These are phyloP conservation scores for Chalaropsis thielavioides DNA, from an alignment of 2,329 filamentous ascomycete genomes.

Conservation along the genomic window DNA sequence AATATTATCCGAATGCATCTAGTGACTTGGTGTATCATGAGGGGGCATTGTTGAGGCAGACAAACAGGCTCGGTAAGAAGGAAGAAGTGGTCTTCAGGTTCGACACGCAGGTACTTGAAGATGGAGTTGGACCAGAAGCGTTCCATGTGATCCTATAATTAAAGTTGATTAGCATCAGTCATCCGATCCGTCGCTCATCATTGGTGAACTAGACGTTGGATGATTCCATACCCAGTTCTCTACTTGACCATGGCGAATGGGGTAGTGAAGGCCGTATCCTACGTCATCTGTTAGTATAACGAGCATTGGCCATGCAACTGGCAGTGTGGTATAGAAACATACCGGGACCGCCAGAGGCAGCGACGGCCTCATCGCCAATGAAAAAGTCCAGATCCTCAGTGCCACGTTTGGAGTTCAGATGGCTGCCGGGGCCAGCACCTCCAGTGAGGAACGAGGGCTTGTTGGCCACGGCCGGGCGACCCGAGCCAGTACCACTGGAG, in stretches of 20 bases:
- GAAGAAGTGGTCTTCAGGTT: slow-evolving; percentile 98
- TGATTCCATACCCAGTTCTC: slow-evolving; percentile 74
- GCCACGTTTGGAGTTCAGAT: slow-evolving; percentile 81
- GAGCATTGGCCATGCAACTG: slow-evolving; percentile 4
- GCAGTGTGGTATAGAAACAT: slow-evolving; percentile 23
- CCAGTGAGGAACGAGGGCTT: slow-evolving; percentile 93
- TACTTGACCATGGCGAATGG: slow-evolving; percentile 93
- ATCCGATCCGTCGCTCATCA: slow-evolving; percentile 22
- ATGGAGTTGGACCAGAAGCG: slow-evolving; percentile 99
- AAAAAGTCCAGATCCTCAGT: slow-evolving; percentile 98
- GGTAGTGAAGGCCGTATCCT: slow-evolving; percentile 95
- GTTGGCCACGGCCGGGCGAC: slow-evolving; percentile 77
- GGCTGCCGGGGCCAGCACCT: slow-evolving; percentile 66
- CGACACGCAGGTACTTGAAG: slow-evolving; percentile 96
- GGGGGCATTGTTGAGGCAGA: slow-evolving; percentile 23
- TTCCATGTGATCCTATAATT: slow-evolving; percentile 82
- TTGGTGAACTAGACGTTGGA: not conserved
- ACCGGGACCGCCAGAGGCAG: slow-evolving; percentile 72
- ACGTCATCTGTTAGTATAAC: slow-evolving; percentile 19
- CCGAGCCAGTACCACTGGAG: slow-evolving; percentile 63
- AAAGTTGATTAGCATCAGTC: slow-evolving; percentile 6
- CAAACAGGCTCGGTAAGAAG: slow-evolving; percentile 85
- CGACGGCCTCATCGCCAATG: slow-evolving; percentile 90
- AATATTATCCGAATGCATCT: not conserved
- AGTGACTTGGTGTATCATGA: not conserved